A percentile compares a stretch with the other conserved stretches of the same genome.
Conservation (phyloP, 306 rosid genomes). For the Hippophae rhamnoides region DNA sequence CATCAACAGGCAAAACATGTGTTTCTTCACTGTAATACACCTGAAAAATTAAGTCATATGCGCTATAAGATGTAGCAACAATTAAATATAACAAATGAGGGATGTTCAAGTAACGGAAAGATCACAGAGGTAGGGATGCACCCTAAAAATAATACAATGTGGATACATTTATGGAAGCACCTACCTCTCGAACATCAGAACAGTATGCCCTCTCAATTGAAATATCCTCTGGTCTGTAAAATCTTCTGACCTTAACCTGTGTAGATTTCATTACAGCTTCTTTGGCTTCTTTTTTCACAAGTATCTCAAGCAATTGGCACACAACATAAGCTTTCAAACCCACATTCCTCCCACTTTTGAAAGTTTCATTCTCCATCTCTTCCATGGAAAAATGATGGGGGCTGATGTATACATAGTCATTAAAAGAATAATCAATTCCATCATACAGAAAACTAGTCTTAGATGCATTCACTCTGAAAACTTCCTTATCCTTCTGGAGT, state of each 20-base stretch:
- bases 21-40: conserved; percentile 42
- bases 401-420: conserved; percentile 58
- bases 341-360: conserved; percentile 77
- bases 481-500: conserved; percentile 41
- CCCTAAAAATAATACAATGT: not conserved
- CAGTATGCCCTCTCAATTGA: conserved; percentile 54
- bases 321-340: conserved; percentile 76
- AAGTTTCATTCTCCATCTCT: conserved; percentile 38
- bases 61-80: not conserved
- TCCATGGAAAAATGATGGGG: conserved; percentile 50
- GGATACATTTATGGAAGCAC: not conserved
- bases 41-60: conserved; percentile 13
- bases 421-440: conserved; percentile 51
- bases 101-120: not conserved
- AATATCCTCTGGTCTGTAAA: conserved; percentile 86
- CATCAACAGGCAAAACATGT: conserved; percentile 14
- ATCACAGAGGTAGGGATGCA: not conserved
- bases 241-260: conserved; percentile 67
- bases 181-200: conserved; percentile 49
- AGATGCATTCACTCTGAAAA: conserved; percentile 42
- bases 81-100: not conserved
- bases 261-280: conserved; percentile 36
- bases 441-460: conserved; percentile 42
- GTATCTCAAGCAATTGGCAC: conserved; percentile 65
- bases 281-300: conserved; percentile 38